Evolutionary conservation across 768 basidiomycete genomes (phyloP).

Genomic region (Tricholoma terreum): DNA sequence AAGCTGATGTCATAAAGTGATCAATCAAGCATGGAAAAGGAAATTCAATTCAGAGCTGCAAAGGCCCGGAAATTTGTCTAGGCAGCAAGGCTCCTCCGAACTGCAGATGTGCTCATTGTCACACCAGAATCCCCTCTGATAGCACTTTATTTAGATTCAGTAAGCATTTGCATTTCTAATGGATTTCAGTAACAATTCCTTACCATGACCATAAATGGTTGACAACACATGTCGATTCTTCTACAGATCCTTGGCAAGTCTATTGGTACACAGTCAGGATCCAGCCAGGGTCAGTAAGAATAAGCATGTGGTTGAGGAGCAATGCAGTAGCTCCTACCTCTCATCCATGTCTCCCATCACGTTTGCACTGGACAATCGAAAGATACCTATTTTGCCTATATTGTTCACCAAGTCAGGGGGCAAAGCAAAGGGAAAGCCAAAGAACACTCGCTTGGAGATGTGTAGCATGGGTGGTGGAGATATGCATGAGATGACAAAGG

Average conservation of each 20-base stretch:
- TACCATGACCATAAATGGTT: constrained; percentile 84
- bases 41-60: too few relatives aligned
- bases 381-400: constrained; percentile 42
- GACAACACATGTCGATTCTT: constrained; percentile 58
- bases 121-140: too few relatives aligned
- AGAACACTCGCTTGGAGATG: not conserved
- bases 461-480: too few relatives aligned
- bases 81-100: too few relatives aligned
- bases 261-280: constrained; percentile 26
- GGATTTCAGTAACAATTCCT: too few relatives aligned
- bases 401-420: constrained; percentile 32
- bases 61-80: too few relatives aligned
- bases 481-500: constrained; percentile 5
- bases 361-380: constrained; percentile 50
- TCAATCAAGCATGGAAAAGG: too few relatives aligned
- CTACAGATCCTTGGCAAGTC: constrained; percentile 56
- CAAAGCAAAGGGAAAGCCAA: constrained; percentile 2
- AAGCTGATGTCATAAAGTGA: too few relatives aligned
- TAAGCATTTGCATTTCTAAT: too few relatives aligned
- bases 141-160: too few relatives aligned
- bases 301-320: constrained; percentile 6
- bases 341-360: constrained; percentile 67
- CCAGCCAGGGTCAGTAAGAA: constrained; percentile 4
- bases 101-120: too few relatives aligned
- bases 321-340: not conserved